Evolutionary conservation across 192 early-diverging fungal genomes (phyloP).

Genomic region (Gigaspora rosea): DNA sequence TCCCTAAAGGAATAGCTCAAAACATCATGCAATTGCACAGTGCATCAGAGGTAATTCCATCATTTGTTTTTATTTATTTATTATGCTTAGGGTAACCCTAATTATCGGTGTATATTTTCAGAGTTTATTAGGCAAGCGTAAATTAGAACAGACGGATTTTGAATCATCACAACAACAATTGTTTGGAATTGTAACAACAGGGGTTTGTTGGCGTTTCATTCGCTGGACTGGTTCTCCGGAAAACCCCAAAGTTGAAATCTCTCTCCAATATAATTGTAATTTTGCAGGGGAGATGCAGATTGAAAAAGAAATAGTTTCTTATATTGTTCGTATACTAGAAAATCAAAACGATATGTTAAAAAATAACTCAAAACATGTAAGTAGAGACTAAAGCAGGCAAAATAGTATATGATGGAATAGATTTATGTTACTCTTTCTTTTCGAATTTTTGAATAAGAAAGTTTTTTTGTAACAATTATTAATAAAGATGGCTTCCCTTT

Average conservation of each 20-base stretch:
- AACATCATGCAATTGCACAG: constrained; percentile 28
- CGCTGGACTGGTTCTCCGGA: constrained; percentile 9
- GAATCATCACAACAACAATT: not conserved
- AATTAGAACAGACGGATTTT: not conserved
- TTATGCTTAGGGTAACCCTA: no score
- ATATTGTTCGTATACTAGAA: constrained; percentile 10
- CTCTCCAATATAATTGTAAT: not conserved
- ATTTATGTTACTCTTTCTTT: no score
- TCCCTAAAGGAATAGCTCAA: constrained; percentile 21
- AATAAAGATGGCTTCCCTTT: no score
- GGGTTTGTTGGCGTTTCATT: not conserved
- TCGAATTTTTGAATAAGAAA: no score
- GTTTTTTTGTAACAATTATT: no score
- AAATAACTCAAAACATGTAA: no score
- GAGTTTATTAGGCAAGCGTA: not conserved
- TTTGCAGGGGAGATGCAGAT: not conserved
- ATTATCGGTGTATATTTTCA: no score
- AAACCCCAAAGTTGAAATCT: constrained; percentile 7
- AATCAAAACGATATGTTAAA: no score
- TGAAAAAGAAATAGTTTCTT: constrained; percentile 1
- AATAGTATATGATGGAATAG: no score
- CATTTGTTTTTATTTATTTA: no score
- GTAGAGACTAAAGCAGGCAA: no score
- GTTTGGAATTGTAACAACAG: constrained; percentile 27
- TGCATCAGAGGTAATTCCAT: not conserved